A percentile compares a stretch with the other conserved stretches of the same genome.
These are phyloP conservation scores for Geranium rotundifolium DNA, from an alignment of 345 rosid genomes.

Conservation along the genomic window DNA sequence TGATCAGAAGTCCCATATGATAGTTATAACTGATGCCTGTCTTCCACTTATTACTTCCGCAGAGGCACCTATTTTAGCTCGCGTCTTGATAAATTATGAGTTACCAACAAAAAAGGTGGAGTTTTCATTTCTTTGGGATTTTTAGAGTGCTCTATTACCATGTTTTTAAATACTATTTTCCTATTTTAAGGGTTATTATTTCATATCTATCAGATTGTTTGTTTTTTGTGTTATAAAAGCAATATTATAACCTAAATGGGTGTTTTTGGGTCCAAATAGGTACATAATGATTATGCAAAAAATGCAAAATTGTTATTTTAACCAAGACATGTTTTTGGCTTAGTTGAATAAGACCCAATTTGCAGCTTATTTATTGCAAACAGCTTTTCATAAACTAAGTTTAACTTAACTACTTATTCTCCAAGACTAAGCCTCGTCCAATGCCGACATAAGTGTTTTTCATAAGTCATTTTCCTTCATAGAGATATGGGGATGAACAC, in stretches of 20 bases:
- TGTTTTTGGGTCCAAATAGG: background rate
- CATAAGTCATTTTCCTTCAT: no score
- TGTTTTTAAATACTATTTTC: background rate
- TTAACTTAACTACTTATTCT: background rate
- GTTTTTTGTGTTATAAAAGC: background rate
- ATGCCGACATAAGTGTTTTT: background rate
- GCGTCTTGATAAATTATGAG: conserved; percentile 73
- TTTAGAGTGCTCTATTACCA: background rate
- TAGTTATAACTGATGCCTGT: conserved; percentile 73
- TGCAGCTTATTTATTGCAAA: background rate
- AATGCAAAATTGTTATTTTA: background rate
- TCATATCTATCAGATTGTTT: background rate
- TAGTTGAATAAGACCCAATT: background rate
- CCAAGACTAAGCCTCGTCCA: background rate
- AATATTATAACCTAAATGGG: background rate
- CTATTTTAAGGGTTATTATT: no score
- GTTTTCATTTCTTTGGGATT: background rate
- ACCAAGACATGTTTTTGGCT: background rate
- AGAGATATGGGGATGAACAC: no score
- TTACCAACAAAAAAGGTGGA: conserved; percentile 73
- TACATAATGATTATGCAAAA: background rate
- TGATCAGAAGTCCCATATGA: conserved; percentile 46
- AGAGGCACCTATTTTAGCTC: conserved; percentile 50
- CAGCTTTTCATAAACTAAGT: background rate
- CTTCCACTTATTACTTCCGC: conserved; percentile 61